Conservation (phyloP, 257 asterid species). For the Anisodus acutangulus region DNA sequence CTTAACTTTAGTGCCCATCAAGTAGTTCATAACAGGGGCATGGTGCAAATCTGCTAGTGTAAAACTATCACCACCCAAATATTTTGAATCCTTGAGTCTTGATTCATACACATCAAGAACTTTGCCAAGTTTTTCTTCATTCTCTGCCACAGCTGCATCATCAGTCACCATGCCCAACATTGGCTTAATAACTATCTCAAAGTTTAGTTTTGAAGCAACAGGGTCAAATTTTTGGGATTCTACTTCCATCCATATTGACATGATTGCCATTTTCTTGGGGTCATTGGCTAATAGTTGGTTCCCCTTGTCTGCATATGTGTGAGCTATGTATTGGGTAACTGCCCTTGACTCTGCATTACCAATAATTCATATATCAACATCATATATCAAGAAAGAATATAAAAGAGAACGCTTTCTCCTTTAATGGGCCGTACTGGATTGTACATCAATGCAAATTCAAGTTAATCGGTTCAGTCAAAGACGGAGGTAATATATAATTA, state of each 20-base stretch:
- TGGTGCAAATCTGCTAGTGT: slow-evolving; percentile 24
- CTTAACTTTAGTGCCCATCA: slow-evolving; percentile 2
- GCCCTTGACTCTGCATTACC: slow-evolving; percentile 68
- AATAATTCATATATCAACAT: background rate
- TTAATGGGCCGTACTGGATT: too few relatives aligned
- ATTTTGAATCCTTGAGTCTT: slow-evolving; percentile 47
- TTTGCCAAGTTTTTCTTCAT: slow-evolving; percentile 30
- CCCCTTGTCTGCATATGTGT: slow-evolving; percentile 56
- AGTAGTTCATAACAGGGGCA: background rate
- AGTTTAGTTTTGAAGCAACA: slow-evolving; percentile 40
- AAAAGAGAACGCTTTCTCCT: background rate
- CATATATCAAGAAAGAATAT: too few relatives aligned
- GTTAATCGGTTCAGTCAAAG: background rate
- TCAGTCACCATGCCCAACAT: slow-evolving; percentile 42
- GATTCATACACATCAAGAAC: slow-evolving; percentile 47
- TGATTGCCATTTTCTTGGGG: slow-evolving; percentile 34
- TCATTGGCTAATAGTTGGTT: slow-evolving; percentile 44
- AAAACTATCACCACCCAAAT: slow-evolving; percentile 26
- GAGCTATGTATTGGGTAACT: slow-evolving; percentile 50
- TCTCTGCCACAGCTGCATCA: slow-evolving; percentile 29
- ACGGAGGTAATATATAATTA: background rate
- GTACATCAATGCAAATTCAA: background rate
- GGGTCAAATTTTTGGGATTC: slow-evolving; percentile 64
- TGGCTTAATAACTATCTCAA: slow-evolving; percentile 55
- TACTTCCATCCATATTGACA: slow-evolving; percentile 39